These are phyloP conservation scores for Selaginella tamariscina DNA, from an alignment of 75 land plant species.

Conservation along the genomic window DNA sequence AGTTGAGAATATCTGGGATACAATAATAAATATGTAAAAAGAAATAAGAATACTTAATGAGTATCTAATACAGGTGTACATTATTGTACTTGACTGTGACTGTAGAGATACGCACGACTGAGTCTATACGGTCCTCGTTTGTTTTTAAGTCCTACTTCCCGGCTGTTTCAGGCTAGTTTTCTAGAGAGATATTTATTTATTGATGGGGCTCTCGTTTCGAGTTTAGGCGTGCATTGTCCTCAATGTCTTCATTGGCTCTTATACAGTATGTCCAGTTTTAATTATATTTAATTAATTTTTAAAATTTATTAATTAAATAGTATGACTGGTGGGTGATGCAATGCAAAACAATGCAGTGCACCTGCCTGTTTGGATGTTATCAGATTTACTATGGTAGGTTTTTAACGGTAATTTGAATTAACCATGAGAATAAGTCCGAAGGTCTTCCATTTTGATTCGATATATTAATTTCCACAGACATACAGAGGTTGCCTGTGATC, in stretches of 20 bases:
- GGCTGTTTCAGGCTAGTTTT: no score
- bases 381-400: background rate
- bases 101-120: no score
- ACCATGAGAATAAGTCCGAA: background rate
- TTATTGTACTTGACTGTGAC: no score
- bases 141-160: no score
- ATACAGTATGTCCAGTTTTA: background rate
- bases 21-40: no score
- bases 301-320: no score
- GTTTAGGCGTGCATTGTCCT: background rate
- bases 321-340: slow-evolving; percentile 4
- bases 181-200: no score
- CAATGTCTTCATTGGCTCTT: background rate
- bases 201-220: background rate
- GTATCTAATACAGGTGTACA: no score
- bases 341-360: background rate
- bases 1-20: no score
- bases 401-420: background rate
- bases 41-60: no score
- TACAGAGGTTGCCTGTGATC: background rate
- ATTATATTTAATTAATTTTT: background rate
- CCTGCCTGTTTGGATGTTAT: background rate
- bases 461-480: background rate
- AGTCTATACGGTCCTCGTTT: no score
- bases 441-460: no score